Evolutionary conservation across 1,139 yeast species (phyloP).

Genomic region (Suhomyces wounanorum): DNA sequence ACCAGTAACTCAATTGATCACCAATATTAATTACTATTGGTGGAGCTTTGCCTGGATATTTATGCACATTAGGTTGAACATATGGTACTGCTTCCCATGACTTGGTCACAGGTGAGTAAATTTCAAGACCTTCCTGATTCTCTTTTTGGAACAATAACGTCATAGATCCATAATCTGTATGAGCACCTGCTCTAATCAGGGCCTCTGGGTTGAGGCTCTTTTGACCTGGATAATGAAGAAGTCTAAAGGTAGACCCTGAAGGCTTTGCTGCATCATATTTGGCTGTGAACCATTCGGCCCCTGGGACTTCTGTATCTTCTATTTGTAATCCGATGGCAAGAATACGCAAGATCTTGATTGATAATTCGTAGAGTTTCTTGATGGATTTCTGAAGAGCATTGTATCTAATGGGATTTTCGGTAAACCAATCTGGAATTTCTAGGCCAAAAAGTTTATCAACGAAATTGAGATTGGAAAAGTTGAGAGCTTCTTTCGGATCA

Average conservation of each 20-base stretch:
- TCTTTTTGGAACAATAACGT: slow-evolving; percentile 70
- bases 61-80: slow-evolving; percentile 34
- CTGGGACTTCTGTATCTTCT: slow-evolving; percentile 41
- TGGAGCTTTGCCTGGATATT: slow-evolving; percentile 51
- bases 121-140: slow-evolving; percentile 74
- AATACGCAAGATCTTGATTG: slow-evolving; percentile 45
- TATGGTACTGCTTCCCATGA: slow-evolving; percentile 69
- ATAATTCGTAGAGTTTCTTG: slow-evolving; percentile 45
- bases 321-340: slow-evolving; percentile 63
- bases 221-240: slow-evolving; percentile 70
- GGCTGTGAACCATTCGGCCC: slow-evolving; percentile 60
- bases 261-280: slow-evolving; percentile 50
- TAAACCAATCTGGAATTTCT: slow-evolving; percentile 48
- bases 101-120: slow-evolving; percentile 53
- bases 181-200: slow-evolving; percentile 80
- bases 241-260: slow-evolving; percentile 66
- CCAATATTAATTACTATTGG: slow-evolving; percentile 79
- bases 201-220: slow-evolving; percentile 52
- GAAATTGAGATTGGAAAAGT: slow-evolving; percentile 45
- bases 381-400: slow-evolving; percentile 34
- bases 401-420: slow-evolving; percentile 31
- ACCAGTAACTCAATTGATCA: slow-evolving; percentile 78
- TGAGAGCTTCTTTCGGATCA: slow-evolving; percentile 65
- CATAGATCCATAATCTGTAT: slow-evolving; percentile 77
- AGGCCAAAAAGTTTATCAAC: slow-evolving; percentile 35